phyloP scores from a whole-genome alignment of 1,284 basidiomycete species.

The Apiotrichum siamense region DNA sequence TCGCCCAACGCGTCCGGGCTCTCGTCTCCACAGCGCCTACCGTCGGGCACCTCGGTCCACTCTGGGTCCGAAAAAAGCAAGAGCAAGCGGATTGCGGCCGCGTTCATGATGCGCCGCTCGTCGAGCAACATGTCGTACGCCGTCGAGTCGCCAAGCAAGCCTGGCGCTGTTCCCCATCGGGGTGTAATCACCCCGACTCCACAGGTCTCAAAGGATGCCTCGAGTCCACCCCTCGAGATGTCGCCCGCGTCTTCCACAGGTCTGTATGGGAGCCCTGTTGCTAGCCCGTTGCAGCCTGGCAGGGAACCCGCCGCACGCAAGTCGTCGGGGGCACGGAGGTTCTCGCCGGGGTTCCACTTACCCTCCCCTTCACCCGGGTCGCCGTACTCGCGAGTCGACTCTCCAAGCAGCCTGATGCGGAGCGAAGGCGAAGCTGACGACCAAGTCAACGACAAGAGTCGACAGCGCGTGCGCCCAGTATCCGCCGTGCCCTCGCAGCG shows the following conservation, averaged over 20 bases:
- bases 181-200: too few species aligned
- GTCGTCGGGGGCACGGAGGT: conserved; percentile 16
- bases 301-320: neutral
- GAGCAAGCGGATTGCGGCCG: conserved; percentile 2
- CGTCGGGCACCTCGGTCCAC: conserved; percentile 4
- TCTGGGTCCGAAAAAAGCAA: neutral
- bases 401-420: neutral
- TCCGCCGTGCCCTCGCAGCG: conserved; percentile 25
- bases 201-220: too few species aligned
- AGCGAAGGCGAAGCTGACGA: conserved; percentile 28
- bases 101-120: conserved; percentile 26
- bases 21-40: neutral
- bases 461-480: conserved; percentile 19
- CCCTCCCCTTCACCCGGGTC: conserved; percentile 36
- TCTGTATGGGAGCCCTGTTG: neutral
- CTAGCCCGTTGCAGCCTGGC: neutral
- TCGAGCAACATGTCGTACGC: conserved; percentile 27
- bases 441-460: neutral
- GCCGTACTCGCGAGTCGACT: conserved; percentile 20
- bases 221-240: too few species aligned
- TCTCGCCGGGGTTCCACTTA: conserved; percentile 39
- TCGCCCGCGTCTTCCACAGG: neutral
- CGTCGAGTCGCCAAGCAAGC: conserved; percentile 4
- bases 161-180: too few species aligned
- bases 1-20: conserved; percentile 17